Evolutionary conservation across 176 grass and related monocot species (phyloP), one percentile per base, ranked within the genome.

Genomic region (Triticum monococcum): DNA sequence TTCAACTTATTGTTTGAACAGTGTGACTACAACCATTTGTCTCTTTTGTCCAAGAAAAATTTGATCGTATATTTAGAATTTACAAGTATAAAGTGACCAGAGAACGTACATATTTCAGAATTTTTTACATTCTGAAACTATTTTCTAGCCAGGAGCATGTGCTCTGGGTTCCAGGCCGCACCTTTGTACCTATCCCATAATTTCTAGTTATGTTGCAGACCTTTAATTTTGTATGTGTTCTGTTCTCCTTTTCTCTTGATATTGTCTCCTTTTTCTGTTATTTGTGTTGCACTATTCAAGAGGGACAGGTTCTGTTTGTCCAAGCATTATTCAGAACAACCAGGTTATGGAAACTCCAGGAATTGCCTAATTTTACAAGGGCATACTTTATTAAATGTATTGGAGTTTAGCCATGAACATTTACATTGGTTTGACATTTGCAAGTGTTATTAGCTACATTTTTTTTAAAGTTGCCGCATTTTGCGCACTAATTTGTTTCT

Each of bases 361-460:
- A 68, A 68, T 82, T 88, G 2, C 24, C 12, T 70, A 83, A 14
- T 59, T 69, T 76, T 46, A 75, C 41, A 25, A 57, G 11, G 9
- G 12, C 16, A 60, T 64, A 31, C 74, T 75, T 67, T 38, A 68
- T 77, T 43, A 76, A 68, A 89, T 86, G 3, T 78, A 60, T 69
- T 77, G 28, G 10, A 63, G 14, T 87, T 79, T 37, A 79, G 10
- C 56, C 17, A 73, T 14, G 32, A 65, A 43, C 18, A 66, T 87
- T 20, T 83, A 37, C 33, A 52, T 86, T 43, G 64, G 26, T 78
- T 81, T 86, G 71, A 43, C 28, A 54, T 63, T 50, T 18, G 20
- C 23, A 33, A 41, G 18, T 65, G 16, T 64, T 65, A 38, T 78
- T 28, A 72, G 26, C n/a, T 23, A 8, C 9, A 41, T 41, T 86